These are phyloP conservation scores for Mycothermus thermophilus DNA, from an alignment of 495 filamentous ascomycete genomes.

Conservation along the genomic window DNA sequence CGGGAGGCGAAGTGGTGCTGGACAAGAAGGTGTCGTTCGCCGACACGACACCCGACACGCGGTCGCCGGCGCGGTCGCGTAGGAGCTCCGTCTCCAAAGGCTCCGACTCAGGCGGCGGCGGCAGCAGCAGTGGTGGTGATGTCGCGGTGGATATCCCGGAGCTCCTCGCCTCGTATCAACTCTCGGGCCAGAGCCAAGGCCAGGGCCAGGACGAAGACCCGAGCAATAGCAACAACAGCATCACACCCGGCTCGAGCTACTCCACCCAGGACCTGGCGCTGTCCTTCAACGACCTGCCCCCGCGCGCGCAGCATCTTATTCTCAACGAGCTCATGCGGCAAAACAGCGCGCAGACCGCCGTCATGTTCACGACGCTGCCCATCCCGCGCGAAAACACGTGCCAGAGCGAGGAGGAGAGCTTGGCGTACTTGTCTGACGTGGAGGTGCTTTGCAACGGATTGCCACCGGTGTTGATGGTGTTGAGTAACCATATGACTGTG, in stretches of 20 bases:
- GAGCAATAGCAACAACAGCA: too few species aligned
- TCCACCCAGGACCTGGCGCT: slow-evolving; percentile 47
- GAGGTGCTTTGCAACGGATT: slow-evolving; percentile 57
- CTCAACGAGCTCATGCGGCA: slow-evolving; percentile 68
- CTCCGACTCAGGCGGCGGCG: slow-evolving; percentile 5
- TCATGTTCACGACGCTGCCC: slow-evolving; percentile 71
- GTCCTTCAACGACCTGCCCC: slow-evolving; percentile 77
- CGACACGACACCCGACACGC: slow-evolving; percentile 11
- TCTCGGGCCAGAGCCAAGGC: too few species aligned
- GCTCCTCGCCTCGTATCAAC: slow-evolving; percentile 20
- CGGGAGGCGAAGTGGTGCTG: slow-evolving; percentile 41
- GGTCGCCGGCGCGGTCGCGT: slow-evolving; percentile 15
- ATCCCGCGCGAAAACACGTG: slow-evolving; percentile 63
- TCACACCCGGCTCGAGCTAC: slow-evolving; percentile 49
- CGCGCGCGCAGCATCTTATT: slow-evolving; percentile 70
- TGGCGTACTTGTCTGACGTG: slow-evolving; percentile 60
- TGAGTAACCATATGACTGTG: slow-evolving; percentile 84
- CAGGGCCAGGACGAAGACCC: slow-evolving; percentile 15
- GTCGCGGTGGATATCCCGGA: slow-evolving; percentile 23
- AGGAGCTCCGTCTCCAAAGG: slow-evolving; percentile 18
- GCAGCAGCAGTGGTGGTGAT: too few species aligned
- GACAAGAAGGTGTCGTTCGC: slow-evolving; percentile 60
- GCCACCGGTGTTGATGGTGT: slow-evolving; percentile 61
- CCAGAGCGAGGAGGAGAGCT: slow-evolving; percentile 50
- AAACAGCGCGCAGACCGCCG: slow-evolving; percentile 58